These are phyloP conservation scores for Heterobasidion annosum DNA, from an alignment of 1,284 basidiomycete genomes.

Conservation along the genomic window DNA sequence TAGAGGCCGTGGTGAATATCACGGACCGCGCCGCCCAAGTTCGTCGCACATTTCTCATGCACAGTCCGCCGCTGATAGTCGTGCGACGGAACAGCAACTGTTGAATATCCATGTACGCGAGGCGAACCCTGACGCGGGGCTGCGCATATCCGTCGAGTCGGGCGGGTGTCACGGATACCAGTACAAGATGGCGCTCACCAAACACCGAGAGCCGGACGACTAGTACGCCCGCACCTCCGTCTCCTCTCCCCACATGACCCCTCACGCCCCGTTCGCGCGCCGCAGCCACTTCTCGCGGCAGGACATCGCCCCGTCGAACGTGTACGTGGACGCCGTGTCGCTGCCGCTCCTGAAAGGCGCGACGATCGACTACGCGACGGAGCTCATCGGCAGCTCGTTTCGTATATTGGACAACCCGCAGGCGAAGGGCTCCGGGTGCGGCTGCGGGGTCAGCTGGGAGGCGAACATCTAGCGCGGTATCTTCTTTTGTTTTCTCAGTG, in stretches of 20 bases:
- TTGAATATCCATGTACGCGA: slow-evolving; percentile 50
- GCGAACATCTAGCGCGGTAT: slow-evolving; percentile 33
- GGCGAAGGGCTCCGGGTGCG: slow-evolving; percentile 78
- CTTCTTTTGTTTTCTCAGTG: background rate
- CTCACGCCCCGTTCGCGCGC: slow-evolving; percentile 1
- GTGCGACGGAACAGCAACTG: slow-evolving; percentile 47
- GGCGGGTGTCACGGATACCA: slow-evolving; percentile 93
- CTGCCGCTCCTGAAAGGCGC: slow-evolving; percentile 74
- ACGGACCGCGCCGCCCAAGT: slow-evolving; percentile 72
- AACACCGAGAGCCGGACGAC: slow-evolving; percentile 54
- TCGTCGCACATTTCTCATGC: slow-evolving; percentile 9
- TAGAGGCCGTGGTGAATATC: slow-evolving; percentile 41
- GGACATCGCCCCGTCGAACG: slow-evolving; percentile 55
- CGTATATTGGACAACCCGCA: slow-evolving; percentile 76
- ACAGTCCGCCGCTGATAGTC: background rate
- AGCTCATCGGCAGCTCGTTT: slow-evolving; percentile 86
- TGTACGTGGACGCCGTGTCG: slow-evolving; percentile 78
- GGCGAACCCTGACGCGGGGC: slow-evolving; percentile 48
- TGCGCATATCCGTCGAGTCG: slow-evolving; percentile 77
- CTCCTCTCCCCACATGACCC: slow-evolving; percentile 1
- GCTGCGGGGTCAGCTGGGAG: slow-evolving; percentile 90
- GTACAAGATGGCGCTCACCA: slow-evolving; percentile 79
- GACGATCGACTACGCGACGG: slow-evolving; percentile 83
- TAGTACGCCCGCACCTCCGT: slow-evolving; percentile 47
- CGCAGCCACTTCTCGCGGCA: slow-evolving; percentile 61